Conservation (phyloP, 352 stramenopile genomes). For the Globisporangium rhizosaccharum region DNA sequence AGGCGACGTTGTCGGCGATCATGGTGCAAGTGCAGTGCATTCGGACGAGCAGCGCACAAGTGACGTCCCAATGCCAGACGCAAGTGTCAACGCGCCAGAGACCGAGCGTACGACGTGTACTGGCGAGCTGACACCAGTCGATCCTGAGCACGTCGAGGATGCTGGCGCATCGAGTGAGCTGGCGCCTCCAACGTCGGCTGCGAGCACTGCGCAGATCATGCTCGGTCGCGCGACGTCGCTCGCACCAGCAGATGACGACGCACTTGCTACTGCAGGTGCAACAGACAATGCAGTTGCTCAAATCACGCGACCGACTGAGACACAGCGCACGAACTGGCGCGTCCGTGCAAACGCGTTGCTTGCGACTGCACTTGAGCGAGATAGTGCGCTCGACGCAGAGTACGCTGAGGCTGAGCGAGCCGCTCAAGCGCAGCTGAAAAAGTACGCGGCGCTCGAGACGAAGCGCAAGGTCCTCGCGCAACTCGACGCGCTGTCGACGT, state of each 20-base stretch:
- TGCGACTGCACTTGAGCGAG: slow-evolving; percentile 23
- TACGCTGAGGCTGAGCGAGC: slow-evolving; percentile 16
- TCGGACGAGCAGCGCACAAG: background rate
- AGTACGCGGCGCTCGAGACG: slow-evolving; percentile 16
- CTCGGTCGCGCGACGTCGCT: no score
- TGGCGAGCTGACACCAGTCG: no score
- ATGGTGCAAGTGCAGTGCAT: background rate
- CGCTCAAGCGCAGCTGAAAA: slow-evolving; percentile 23
- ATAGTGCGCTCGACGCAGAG: slow-evolving; percentile 19
- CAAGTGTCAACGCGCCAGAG: no score
- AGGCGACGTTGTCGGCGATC: background rate
- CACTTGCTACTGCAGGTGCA: no score
- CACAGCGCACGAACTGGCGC: slow-evolving; percentile 3
- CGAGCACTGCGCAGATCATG: no score
- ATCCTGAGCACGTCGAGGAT: no score
- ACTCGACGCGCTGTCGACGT: slow-evolving; percentile 21
- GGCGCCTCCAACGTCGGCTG: no score
- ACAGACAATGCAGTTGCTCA: no score
- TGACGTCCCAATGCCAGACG: background rate
- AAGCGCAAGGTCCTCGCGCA: slow-evolving; percentile 15
- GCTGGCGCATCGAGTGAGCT: no score
- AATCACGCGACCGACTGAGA: no score
- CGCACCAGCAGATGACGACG: no score
- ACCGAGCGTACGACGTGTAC: no score
- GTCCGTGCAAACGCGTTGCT: slow-evolving; percentile 29